These are phyloP conservation scores for Uronychia setigera DNA, from an alignment of 73 alveolate species.

Conservation along the genomic window DNA sequence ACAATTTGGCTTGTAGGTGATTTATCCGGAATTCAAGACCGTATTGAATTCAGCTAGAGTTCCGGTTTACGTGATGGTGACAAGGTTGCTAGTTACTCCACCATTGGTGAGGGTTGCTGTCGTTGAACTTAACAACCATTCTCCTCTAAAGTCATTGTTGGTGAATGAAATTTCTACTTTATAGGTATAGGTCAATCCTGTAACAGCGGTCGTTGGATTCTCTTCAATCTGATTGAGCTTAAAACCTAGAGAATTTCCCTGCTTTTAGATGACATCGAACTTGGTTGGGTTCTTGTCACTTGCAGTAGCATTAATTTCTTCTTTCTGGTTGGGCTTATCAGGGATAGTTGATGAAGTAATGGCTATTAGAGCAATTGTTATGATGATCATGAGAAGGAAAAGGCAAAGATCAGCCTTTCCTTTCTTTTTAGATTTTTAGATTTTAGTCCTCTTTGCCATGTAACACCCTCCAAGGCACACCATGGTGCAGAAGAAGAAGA, in stretches of 20 bases:
- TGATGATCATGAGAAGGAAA: background rate
- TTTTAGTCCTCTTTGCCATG: background rate
- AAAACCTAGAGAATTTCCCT: background rate
- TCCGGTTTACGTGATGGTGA: too few relatives aligned
- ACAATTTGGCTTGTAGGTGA: too few relatives aligned
- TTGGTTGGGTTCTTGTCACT: background rate
- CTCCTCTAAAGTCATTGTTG: too few relatives aligned
- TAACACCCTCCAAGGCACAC: background rate
- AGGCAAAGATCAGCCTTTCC: background rate
- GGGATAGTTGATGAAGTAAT: background rate
- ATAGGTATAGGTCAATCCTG: background rate
- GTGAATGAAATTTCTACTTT: background rate
- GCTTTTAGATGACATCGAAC: background rate
- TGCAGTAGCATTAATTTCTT: background rate
- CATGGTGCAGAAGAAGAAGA: background rate
- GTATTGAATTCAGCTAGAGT: too few relatives aligned
- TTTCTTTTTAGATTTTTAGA: background rate
- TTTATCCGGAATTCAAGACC: too few relatives aligned
- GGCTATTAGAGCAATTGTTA: background rate
- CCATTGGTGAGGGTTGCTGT: too few relatives aligned
- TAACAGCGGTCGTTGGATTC: background rate
- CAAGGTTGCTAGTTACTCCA: too few relatives aligned
- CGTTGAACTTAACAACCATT: too few relatives aligned
- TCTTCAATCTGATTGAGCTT: background rate
- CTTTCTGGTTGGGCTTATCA: background rate